These are phyloP conservation scores for Punctularia strigosozonata DNA, from an alignment of 768 basidiomycete species.

Conservation along the genomic window DNA sequence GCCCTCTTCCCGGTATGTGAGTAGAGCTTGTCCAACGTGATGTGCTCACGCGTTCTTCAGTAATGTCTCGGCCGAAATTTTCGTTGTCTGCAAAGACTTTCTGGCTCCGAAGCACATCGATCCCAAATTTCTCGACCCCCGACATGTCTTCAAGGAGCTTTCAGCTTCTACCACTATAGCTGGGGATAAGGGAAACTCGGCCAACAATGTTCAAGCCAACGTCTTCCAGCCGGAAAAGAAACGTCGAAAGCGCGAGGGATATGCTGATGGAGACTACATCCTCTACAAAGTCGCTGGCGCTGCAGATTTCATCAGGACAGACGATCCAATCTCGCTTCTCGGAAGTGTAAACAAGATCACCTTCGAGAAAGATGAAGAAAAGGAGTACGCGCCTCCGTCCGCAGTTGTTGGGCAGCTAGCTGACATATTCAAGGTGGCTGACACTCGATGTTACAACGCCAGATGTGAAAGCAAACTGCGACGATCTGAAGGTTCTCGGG, in stretches of 20 bases:
- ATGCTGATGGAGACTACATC: slow-evolving; percentile 88
- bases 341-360: slow-evolving; percentile 69
- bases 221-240: slow-evolving; percentile 98
- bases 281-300: slow-evolving; percentile 68
- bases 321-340: slow-evolving; percentile 70
- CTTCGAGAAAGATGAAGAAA: slow-evolving; percentile 78
- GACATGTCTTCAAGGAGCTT: slow-evolving; percentile 94
- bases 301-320: slow-evolving; percentile 53
- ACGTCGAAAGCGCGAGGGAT: slow-evolving; percentile 84
- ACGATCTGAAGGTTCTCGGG: slow-evolving; percentile 92
- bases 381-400: slow-evolving; percentile 35
- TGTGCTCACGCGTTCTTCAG: slow-evolving; percentile 24
- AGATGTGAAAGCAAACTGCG: slow-evolving; percentile 74
- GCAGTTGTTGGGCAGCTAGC: slow-evolving; percentile 3
- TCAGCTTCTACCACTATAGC: slow-evolving; percentile 32
- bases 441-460: slow-evolving; percentile 56
- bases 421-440: slow-evolving; percentile 47
- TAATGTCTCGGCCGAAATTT: slow-evolving; percentile 99
- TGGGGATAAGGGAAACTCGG: slow-evolving; percentile 39
- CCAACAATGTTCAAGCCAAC: slow-evolving; percentile 69
- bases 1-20: slow-evolving; percentile 79
- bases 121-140: slow-evolving; percentile 95
- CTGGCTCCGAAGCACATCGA: slow-evolving; percentile 92
- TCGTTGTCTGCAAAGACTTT: slow-evolving; percentile 95
- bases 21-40: background rate